A percentile compares a stretch with the other conserved stretches of the same genome.
phyloP scores from a whole-genome alignment of 1,139 yeast genomes.

The Taphrina betulina region DNA sequence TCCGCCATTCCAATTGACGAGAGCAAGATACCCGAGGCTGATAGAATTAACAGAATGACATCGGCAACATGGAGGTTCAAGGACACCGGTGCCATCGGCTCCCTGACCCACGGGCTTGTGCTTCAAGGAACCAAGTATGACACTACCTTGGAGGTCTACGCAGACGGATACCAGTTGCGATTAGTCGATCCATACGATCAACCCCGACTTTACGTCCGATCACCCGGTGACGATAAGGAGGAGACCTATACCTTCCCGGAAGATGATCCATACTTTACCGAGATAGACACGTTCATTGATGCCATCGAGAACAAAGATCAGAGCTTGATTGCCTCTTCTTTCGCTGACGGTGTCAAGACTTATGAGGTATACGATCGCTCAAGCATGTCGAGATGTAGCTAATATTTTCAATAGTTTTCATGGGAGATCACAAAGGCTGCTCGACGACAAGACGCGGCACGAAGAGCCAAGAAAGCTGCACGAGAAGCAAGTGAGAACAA shows the following conservation, averaged over 20 bases:
- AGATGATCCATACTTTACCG: constrained; percentile 35
- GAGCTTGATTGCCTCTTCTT: constrained; percentile 30
- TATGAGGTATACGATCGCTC: too few relatives aligned
- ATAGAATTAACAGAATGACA: constrained; percentile 39
- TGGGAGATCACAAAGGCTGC: constrained; percentile 34
- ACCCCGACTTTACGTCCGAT: constrained; percentile 38
- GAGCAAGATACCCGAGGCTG: constrained; percentile 36
- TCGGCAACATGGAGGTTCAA: constrained; percentile 39
- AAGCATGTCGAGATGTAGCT: too few relatives aligned
- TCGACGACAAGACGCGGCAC: constrained; percentile 5
- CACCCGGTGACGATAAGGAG: constrained; percentile 35
- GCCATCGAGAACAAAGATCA: constrained; percentile 33
- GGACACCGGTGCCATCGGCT: constrained; percentile 38
- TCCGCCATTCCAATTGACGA: constrained; percentile 38
- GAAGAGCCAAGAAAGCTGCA: constrained; percentile 8
- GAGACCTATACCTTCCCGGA: constrained; percentile 34
- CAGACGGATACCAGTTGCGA: constrained; percentile 40
- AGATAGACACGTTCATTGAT: constrained; percentile 33
- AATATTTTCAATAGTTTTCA: too few relatives aligned
- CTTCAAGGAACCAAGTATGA: constrained; percentile 39
- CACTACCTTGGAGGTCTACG: constrained; percentile 39
- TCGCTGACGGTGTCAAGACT: constrained; percentile 35
- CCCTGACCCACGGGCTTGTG: constrained; percentile 38
- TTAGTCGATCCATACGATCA: constrained; percentile 38
- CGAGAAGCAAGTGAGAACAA: not conserved